These are phyloP conservation scores for Mortierella sp. DNA, from an alignment of 371 early-diverging fungal genomes.

Conservation along the genomic window DNA sequence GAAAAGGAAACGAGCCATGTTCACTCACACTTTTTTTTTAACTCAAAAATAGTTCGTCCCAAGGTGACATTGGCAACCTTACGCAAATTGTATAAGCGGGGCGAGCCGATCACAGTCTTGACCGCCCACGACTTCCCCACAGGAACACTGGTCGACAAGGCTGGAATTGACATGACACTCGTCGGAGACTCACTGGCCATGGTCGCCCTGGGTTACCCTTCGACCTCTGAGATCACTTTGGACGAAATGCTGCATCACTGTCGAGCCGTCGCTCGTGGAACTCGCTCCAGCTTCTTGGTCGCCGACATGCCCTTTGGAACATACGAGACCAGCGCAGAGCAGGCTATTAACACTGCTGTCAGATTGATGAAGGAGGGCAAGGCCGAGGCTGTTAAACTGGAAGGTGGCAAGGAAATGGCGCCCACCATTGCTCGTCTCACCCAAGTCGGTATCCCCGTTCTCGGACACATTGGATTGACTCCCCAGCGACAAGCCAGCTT, in stretches of 20 bases:
- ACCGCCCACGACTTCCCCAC: slow-evolving; percentile 95
- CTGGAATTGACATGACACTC: slow-evolving; percentile 89
- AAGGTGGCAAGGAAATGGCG: slow-evolving; percentile 92
- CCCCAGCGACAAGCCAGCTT: slow-evolving; percentile 92
- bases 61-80: slow-evolving; percentile 92
- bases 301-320: slow-evolving; percentile 95
- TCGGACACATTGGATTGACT: slow-evolving; percentile 96
- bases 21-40: background rate
- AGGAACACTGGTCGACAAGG: slow-evolving; percentile 84
- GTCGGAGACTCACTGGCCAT: slow-evolving; percentile 98
- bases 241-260: slow-evolving; percentile 98
- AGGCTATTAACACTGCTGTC: slow-evolving; percentile 84
- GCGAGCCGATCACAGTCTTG: slow-evolving; percentile 87
- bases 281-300: slow-evolving; percentile 82
- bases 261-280: slow-evolving; percentile 89
- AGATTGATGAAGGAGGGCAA: slow-evolving; percentile 90
- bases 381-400: slow-evolving; percentile 96
- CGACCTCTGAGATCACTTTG: slow-evolving; percentile 89
- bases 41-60: slow-evolving; percentile 59
- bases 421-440: slow-evolving; percentile 82
- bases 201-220: slow-evolving; percentile 93
- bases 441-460: slow-evolving; percentile 89
- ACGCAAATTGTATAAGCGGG: slow-evolving; percentile 76
- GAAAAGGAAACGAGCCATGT: background rate
- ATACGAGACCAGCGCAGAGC: slow-evolving; percentile 83